Evolutionary conservation across 1,284 basidiomycete genomes (phyloP).

Genomic region (Lentinus polychrous): DNA sequence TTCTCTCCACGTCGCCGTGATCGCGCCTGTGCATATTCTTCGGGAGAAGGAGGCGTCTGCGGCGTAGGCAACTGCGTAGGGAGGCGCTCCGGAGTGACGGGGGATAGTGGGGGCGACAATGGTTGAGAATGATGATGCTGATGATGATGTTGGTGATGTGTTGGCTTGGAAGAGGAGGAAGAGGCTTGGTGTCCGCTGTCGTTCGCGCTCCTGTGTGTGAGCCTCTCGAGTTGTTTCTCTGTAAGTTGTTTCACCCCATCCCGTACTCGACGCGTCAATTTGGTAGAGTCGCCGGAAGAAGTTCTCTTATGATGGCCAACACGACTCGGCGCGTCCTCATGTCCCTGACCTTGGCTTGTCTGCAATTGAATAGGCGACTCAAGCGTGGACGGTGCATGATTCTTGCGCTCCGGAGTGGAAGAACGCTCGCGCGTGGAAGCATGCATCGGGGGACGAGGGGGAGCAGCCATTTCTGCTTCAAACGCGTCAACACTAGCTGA

Average conservation of each 20-base stretch:
- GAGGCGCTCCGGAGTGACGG: background rate
- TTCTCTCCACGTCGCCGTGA: constrained; percentile 32
- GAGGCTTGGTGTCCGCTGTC: background rate
- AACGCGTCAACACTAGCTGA: background rate
- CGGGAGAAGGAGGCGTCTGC: constrained; percentile 26
- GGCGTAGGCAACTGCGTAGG: constrained; percentile 1
- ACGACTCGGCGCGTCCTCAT: constrained; percentile 5
- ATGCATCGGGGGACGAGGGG: background rate
- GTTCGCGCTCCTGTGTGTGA: constrained; percentile 10
- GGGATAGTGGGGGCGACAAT: background rate
- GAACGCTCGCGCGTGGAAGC: background rate
- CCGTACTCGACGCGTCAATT: constrained; percentile 14
- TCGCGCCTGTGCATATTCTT: constrained; percentile 33
- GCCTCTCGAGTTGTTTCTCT: constrained; percentile 24
- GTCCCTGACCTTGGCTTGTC: constrained; percentile 6
- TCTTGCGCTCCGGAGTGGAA: background rate
- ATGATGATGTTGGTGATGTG: background rate
- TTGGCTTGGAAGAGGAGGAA: background rate
- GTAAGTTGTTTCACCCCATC: constrained; percentile 23
- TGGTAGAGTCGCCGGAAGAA: constrained; percentile 8
- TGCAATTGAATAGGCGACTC: constrained; percentile 16
- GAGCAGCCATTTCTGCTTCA: background rate
- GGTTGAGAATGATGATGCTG: background rate
- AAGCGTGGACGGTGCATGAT: constrained; percentile 1
- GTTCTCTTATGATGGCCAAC: background rate